phyloP scores from a whole-genome alignment of 768 basidiomycete genomes.

The Tulasnella sp. region DNA sequence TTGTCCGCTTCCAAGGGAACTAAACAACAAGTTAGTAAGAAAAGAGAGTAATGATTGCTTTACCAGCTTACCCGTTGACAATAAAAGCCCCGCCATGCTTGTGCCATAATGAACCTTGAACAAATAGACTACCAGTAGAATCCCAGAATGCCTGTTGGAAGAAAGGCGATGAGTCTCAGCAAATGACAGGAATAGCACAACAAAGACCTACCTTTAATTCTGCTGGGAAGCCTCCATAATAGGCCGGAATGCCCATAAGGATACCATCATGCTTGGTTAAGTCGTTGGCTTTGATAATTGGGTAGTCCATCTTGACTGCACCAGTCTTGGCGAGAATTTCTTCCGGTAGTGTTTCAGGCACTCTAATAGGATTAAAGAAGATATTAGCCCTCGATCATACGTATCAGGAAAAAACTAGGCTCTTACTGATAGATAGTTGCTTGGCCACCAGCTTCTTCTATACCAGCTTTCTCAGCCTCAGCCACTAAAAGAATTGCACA shows the following conservation, averaged over 20 bases:
- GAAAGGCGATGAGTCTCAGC: too few species aligned
- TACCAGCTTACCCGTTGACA: constrained; percentile 40
- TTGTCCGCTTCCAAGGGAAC: constrained; percentile 65
- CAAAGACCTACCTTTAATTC: constrained; percentile 40
- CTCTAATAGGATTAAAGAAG: too few species aligned
- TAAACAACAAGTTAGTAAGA: too few species aligned
- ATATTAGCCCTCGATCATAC: too few species aligned
- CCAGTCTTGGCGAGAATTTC: constrained; percentile 54
- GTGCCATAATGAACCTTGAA: constrained; percentile 43
- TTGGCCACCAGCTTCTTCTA: constrained; percentile 32
- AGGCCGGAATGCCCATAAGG: constrained; percentile 65
- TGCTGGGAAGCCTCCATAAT: constrained; percentile 67
- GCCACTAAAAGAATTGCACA: too few species aligned
- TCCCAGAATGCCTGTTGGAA: constrained; percentile 52
- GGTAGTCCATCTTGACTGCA: constrained; percentile 59
- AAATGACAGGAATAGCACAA: too few species aligned
- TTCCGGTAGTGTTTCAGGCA: constrained; percentile 62
- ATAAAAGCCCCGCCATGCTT: constrained; percentile 68
- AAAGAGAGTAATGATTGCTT: too few species aligned
- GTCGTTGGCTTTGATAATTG: constrained; percentile 43
- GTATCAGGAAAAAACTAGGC: too few species aligned
- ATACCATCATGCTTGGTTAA: constrained; percentile 54
- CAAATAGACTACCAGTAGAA: constrained; percentile 55
- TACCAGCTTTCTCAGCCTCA: constrained; percentile 34
- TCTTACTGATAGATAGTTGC: constrained; percentile 38